Evolutionary conservation across 2,329 filamentous ascomycete genomes (phyloP).

Genomic region (Epichloe bromicola): DNA sequence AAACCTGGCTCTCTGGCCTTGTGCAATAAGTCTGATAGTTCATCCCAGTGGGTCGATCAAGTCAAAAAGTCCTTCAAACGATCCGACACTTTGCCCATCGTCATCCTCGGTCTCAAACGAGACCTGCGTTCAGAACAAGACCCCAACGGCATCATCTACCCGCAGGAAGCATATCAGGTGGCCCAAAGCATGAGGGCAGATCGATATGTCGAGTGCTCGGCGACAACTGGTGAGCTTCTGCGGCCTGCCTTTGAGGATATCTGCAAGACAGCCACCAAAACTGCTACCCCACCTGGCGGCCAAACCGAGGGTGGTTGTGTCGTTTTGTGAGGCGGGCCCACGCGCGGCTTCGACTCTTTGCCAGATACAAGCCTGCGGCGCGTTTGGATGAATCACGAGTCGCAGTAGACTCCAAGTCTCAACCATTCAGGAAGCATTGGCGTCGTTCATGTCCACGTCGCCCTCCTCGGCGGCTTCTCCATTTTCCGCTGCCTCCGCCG

Average conservation of each 20-base stretch:
- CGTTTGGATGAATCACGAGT: background rate
- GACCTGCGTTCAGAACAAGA: constrained; percentile 45
- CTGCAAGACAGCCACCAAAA: constrained; percentile 40
- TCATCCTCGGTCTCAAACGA: constrained; percentile 47
- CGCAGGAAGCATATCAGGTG: constrained; percentile 44
- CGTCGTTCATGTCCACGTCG: constrained; percentile 26
- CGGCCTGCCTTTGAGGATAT: constrained; percentile 47
- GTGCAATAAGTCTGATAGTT: background rate
- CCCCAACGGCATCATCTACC: constrained; percentile 47
- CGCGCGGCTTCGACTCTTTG: too few relatives aligned
- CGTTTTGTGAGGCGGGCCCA: constrained; percentile 29
- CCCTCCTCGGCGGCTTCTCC: constrained; percentile 20
- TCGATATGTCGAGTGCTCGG: constrained; percentile 52
- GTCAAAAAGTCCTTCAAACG: constrained; percentile 34
- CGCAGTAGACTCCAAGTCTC: background rate
- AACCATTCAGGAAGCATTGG: constrained; percentile 11
- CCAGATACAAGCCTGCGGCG: background rate
- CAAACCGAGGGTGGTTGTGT: constrained; percentile 43
- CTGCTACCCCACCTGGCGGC: constrained; percentile 31
- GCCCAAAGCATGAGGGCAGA: constrained; percentile 47
- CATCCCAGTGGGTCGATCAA: constrained; percentile 43
- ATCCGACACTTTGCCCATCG: constrained; percentile 36
- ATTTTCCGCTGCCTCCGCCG: constrained; percentile 12
- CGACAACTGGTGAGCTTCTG: constrained; percentile 45
- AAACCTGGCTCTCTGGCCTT: constrained; percentile 4